Conservation (phyloP, 2,329 filamentous ascomycete species). For the Bimuria novae-zelandiae region DNA sequence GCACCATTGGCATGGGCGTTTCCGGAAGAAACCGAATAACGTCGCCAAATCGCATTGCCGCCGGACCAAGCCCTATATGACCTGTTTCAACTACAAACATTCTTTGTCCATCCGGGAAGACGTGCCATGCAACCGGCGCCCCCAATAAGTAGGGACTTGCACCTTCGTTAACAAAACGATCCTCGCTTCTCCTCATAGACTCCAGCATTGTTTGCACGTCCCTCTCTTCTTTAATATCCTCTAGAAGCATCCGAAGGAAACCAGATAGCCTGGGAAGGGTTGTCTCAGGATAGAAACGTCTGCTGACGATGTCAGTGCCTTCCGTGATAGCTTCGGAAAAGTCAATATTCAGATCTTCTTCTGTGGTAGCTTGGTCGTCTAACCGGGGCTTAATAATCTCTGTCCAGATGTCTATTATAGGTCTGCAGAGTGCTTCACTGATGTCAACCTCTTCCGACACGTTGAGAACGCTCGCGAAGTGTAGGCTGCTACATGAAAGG, state of each 20-base stretch:
- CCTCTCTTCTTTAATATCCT: background rate
- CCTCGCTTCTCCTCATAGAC: background rate
- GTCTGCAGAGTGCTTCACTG: background rate
- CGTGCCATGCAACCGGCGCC: too few species aligned
- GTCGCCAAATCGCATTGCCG: background rate
- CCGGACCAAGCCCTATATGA: background rate
- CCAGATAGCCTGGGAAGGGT: background rate
- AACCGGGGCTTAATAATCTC: background rate
- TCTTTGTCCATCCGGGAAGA: background rate
- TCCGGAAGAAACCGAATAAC: background rate
- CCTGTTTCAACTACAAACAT: background rate
- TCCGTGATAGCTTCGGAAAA: background rate
- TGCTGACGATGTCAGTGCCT: background rate
- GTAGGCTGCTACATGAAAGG: background rate
- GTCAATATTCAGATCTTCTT: background rate
- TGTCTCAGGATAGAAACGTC: background rate
- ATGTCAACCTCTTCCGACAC: background rate
- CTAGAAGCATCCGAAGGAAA: too few species aligned
- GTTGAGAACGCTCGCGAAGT: background rate
- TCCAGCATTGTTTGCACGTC: background rate
- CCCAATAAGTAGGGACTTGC: too few species aligned
- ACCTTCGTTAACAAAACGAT: too few species aligned
- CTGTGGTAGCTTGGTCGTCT: background rate
- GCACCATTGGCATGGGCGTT: background rate
- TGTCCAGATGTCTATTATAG: background rate